Conservation (phyloP, 169 alveolate genomes). For the Perkinsus olseni region DNA sequence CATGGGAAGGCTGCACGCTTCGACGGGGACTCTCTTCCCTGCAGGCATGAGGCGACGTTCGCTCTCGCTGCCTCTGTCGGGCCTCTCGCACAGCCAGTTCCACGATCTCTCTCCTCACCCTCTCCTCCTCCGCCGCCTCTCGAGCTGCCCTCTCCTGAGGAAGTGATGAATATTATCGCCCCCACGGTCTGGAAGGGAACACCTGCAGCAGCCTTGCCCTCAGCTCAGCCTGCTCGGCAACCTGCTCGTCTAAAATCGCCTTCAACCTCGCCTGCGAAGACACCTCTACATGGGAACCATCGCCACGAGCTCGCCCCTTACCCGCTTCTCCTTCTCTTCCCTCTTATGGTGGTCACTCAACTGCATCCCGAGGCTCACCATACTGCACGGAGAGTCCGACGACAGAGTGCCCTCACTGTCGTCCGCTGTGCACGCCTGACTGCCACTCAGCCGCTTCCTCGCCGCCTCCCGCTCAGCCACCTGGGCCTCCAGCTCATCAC, state of each 20-base stretch:
- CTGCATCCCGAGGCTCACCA: neutral
- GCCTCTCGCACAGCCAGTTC: neutral
- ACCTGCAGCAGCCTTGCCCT: no score
- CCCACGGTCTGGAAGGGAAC: no score
- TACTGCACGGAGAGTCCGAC: neutral
- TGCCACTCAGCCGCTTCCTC: neutral
- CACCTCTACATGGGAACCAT: neutral
- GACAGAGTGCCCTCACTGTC: neutral
- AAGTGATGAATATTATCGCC: no score
- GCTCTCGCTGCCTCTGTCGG: neutral
- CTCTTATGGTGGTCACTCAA: neutral
- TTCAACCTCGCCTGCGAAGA: neutral
- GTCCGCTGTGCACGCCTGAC: neutral
- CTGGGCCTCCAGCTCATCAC: neutral
- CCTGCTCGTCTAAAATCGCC: neutral
- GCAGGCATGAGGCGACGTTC: neutral
- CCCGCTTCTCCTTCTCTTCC: neutral
- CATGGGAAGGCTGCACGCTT: no score
- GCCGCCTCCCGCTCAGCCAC: neutral
- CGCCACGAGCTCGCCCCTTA: neutral
- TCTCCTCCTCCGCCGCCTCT: neutral
- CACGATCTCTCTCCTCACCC: neutral
- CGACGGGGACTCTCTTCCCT: no score
- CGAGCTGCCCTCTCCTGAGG: neutral
- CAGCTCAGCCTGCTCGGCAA: neutral